phyloP scores from a whole-genome alignment of 2,329 filamentous ascomycete species.

The Ceratocystis destructans region DNA sequence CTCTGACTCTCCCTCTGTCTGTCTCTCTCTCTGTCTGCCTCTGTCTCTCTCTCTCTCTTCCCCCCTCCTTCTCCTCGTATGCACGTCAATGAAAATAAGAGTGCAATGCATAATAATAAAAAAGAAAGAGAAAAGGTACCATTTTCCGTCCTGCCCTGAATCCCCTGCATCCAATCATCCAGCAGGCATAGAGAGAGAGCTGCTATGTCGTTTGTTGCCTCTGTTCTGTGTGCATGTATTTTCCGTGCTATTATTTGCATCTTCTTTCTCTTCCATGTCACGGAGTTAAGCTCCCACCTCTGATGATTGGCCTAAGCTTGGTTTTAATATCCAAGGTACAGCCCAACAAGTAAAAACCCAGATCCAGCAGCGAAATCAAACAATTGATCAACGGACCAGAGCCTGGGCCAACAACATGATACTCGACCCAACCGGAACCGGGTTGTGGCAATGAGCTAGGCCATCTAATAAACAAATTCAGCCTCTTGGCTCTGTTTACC shows the following conservation, averaged over 20 bases:
- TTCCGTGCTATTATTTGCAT: background rate
- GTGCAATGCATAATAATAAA: background rate
- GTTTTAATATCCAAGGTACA: background rate
- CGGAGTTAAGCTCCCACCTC: background rate
- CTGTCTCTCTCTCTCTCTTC: background rate
- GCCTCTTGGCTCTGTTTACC: background rate
- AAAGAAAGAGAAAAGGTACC: background rate
- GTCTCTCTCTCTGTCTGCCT: background rate
- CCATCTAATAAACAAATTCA: background rate
- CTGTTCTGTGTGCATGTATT: background rate
- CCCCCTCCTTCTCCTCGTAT: background rate
- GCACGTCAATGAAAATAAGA: conserved; percentile 2
- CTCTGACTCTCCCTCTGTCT: background rate
- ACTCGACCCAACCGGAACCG: background rate
- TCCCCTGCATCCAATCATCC: too few species aligned
- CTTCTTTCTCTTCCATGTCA: background rate
- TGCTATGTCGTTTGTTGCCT: background rate
- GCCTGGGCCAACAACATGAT: conserved; percentile 2
- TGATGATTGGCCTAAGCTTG: too few species aligned
- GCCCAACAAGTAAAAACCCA: background rate
- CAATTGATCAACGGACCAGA: background rate
- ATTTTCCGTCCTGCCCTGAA: too few species aligned
- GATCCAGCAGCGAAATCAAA: background rate
- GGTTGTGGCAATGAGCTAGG: background rate
- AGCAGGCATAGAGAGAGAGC: too few species aligned